phyloP scores from a whole-genome alignment of 139 green algal genomes.

The Micromonas pusilla region DNA sequence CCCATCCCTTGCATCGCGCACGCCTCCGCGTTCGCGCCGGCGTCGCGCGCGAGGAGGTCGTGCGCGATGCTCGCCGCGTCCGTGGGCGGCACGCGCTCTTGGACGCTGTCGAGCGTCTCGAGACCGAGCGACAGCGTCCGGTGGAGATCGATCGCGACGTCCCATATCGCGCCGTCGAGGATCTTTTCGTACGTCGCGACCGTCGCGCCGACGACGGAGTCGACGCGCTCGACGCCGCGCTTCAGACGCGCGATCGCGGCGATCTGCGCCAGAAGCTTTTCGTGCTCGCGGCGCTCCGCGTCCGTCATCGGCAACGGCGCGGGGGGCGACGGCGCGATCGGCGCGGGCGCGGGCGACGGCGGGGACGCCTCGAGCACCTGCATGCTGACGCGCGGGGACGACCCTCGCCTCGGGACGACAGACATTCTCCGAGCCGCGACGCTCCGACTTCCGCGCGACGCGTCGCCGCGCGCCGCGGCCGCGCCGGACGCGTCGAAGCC shows the following conservation, averaged over 20 bases:
- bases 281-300: not conserved
- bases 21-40: not conserved
- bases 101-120: not conserved
- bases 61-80: not conserved
- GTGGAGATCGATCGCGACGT: not conserved
- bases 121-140: not conserved
- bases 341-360: too few relatives aligned
- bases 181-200: constrained; percentile 40
- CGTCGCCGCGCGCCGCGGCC: too few relatives aligned
- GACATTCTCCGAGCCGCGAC: too few relatives aligned
- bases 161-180: not conserved
- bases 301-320: too few relatives aligned
- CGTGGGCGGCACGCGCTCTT: not conserved
- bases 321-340: too few relatives aligned
- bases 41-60: too few relatives aligned
- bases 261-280: not conserved
- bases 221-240: not conserved
- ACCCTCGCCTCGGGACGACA: too few relatives aligned
- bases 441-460: too few relatives aligned
- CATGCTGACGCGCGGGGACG: too few relatives aligned
- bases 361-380: too few relatives aligned
- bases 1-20: not conserved
- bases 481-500: too few relatives aligned
- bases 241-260: not conserved
- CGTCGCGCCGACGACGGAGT: constrained; percentile 34